phyloP scores from a whole-genome alignment of 2,329 filamentous ascomycete genomes.

The Dryadomyces quercus-mongolicae region DNA sequence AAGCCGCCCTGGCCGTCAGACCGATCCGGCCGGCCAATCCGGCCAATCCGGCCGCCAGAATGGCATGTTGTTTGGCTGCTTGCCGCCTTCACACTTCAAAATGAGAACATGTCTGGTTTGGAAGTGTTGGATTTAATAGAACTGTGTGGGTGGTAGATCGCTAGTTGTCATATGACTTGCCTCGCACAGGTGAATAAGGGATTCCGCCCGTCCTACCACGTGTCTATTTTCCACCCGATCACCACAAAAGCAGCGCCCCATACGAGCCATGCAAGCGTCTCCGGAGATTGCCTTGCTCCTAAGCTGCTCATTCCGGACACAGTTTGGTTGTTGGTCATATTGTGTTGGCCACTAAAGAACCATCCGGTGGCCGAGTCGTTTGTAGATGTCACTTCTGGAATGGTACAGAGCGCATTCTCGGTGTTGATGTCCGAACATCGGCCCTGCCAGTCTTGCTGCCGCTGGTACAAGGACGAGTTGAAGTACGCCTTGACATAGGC shows the following conservation, averaged over 20 bases:
- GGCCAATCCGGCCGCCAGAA: too few relatives aligned
- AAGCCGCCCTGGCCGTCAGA: too few relatives aligned
- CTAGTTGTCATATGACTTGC: too few relatives aligned
- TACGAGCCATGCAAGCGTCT: neutral
- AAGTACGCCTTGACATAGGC: slow-evolving; percentile 70
- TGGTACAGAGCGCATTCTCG: slow-evolving; percentile 30
- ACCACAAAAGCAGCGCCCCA: neutral
- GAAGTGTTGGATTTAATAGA: too few relatives aligned
- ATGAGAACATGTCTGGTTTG: too few relatives aligned
- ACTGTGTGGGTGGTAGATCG: too few relatives aligned
- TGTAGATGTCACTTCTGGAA: slow-evolving; percentile 32
- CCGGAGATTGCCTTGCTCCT: neutral
- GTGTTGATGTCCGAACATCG: slow-evolving; percentile 29
- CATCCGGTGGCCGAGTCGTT: slow-evolving; percentile 22
- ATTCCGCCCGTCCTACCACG: neutral
- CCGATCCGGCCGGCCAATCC: too few relatives aligned
- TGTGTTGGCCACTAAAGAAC: slow-evolving; percentile 36
- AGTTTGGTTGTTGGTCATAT: slow-evolving; percentile 37
- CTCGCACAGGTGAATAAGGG: neutral
- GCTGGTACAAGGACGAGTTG: slow-evolving; percentile 45
- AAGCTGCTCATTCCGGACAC: slow-evolving; percentile 13
- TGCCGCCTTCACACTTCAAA: too few relatives aligned
- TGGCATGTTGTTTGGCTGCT: too few relatives aligned
- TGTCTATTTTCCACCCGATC: neutral
- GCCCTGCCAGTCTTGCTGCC: slow-evolving; percentile 24